Base-by-base conservation (phyloP, 2,329 filamentous ascomycete genomes). In the Aspergillus unguis region DNA sequence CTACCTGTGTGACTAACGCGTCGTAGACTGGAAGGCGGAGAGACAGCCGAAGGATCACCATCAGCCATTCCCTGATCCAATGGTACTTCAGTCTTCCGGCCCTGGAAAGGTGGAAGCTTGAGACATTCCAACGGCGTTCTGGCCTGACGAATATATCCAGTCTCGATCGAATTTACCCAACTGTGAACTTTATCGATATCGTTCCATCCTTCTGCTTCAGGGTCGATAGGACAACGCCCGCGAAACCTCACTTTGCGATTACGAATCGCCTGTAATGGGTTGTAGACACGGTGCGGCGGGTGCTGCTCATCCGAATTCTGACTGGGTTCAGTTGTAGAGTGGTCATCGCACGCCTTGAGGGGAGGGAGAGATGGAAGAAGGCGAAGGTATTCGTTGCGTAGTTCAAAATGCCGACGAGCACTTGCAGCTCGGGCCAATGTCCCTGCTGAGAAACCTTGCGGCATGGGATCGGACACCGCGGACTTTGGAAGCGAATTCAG, bases 201-300 rank as follows among this genome's bases (percentile, higher is more conserved):
- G 36, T 83, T 79, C 75, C 95, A 97, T 1, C 88, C 89, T 60
- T 88, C 85, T 1, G 80, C 78, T 56, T 90, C 85, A 11, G 88
- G 85, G 62, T 94, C 84, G 32, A 96, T 85, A 0, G 81, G 73
- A 58, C 82, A 85, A 37, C 89, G 83, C 71, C 95, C 89, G 11
- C 92, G 82, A 27, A 87, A 86, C 57, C 94, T 82, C 9, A 94
- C 82, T 67, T 92, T 92, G 44, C 92, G 83, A 66, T 99, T 97
- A 23, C 94, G 86, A 50, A 97, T 88, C 62, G 90, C 90, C 70
- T 97, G 94, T 26, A 99, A 74, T 4, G 92, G 94, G 67, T 99
- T 96, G 68, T 97, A 97, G 2, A 78, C 74, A 48, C 92, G 85
- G 4, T 88, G 87, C 6, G 86, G 43, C 29, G 50, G 68, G 54